Evolutionary conservation across 2,329 filamentous ascomycete genomes (phyloP).

Genomic region (Colletotrichum musae): DNA sequence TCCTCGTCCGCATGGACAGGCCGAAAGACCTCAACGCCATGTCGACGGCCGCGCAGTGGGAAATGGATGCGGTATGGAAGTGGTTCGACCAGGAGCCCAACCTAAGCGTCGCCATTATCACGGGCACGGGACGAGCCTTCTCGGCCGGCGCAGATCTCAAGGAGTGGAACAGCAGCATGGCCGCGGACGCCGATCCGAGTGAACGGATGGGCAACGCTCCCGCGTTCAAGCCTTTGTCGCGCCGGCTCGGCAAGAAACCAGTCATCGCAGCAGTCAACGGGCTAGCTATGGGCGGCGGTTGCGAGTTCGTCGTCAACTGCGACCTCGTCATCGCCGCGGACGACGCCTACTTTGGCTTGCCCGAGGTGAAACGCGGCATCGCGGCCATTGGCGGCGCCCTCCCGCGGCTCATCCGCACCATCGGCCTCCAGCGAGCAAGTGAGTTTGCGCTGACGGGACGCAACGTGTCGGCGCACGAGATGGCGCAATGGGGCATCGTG

Average conservation of each 20-base stretch:
- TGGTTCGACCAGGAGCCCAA: constrained; percentile 68
- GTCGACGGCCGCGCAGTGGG: constrained; percentile 55
- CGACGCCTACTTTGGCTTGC: constrained; percentile 65
- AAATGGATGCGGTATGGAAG: constrained; percentile 63
- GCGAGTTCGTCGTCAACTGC: constrained; percentile 69
- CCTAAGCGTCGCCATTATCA: constrained; percentile 63
- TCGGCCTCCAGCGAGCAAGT: constrained; percentile 45
- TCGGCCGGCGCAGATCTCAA: constrained; percentile 70
- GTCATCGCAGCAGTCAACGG: constrained; percentile 74
- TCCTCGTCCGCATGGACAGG: constrained; percentile 58
- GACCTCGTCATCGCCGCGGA: constrained; percentile 68
- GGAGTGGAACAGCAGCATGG: constrained; percentile 57
- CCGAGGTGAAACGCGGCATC: constrained; percentile 68
- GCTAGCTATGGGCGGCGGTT: constrained; percentile 69
- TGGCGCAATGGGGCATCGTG: constrained; percentile 46
- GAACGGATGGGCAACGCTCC: constrained; percentile 41
- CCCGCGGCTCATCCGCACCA: constrained; percentile 62
- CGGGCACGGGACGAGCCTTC: constrained; percentile 67
- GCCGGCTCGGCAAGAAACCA: constrained; percentile 64
- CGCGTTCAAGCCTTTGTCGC: constrained; percentile 54
- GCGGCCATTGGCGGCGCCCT: constrained; percentile 67
- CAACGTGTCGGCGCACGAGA: constrained; percentile 43
- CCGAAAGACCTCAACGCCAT: constrained; percentile 58
- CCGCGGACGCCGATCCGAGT: constrained; percentile 42
- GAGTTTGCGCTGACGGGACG: constrained; percentile 46